Base-by-base conservation (phyloP, 371 early-diverging fungal species). In the Rhizopus arrhizus region DNA sequence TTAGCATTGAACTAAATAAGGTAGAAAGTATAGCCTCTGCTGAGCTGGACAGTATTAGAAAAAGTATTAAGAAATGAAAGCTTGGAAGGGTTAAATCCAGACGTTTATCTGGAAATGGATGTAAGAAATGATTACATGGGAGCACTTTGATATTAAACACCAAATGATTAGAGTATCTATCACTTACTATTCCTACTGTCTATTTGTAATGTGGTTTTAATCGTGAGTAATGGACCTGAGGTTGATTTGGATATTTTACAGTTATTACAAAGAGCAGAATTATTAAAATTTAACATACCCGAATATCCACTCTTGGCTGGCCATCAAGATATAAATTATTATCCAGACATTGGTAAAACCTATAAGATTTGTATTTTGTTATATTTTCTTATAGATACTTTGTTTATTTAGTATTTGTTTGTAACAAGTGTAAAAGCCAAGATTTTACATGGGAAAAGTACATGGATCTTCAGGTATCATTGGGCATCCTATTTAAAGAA, bases 151-250 rank as follows among this genome's bases (percentile, higher is more conserved):
- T 47, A 34, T n/a, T 28, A 12, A 15, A 34, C 7, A 31, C 48
- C 13, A 34, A 11, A 29, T 32, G 15, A 35, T 33, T 58, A 82
- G 72, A 64, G 74, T 10, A 64, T 86, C 12, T 82, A 83, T 35
- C 53, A 78, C 49, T 59, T 82, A 3, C 70, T 87, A 11, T 88
- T 88, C 50, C 53, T 89, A 65, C 61, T 85, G 11, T 85, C 87
- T 6, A 78, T 89, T 4, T 90, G 90, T 54, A 88, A 91, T 54
- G 84, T 89, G 16, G 67, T 91, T 4, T 34, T 91, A 11, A 73
- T 88, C 2, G 85, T 88, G 22, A 73, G 74, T 9, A 86, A 85
- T 56, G 82, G 79, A 9, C 61, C 75, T 7, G 82, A 86, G 35
- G 46, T 71, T 5, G 80, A 80, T 53, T 68, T 66, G 6, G 73